Evolutionary conservation across 2,329 filamentous ascomycete species (phyloP), one percentile per base, ranked within the genome.

Genomic region (Domatiomyces globalis): DNA sequence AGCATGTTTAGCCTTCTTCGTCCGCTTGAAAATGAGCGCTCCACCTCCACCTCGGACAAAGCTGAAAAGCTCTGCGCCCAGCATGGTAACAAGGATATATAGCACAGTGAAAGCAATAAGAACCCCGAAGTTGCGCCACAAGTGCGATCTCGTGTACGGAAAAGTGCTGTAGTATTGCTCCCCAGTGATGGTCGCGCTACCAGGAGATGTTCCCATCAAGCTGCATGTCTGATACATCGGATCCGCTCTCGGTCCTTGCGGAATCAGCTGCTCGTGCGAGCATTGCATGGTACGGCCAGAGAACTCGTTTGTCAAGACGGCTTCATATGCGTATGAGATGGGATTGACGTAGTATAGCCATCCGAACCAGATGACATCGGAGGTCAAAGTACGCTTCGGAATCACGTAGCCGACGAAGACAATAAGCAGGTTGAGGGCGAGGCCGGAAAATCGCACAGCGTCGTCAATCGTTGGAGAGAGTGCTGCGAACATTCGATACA

Each of bases 111-210:
- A 92, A 0, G 83, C 85, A 58, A 89, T 80, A 1, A 92, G 67
- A 2, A 89, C 81, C 29, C 83, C 85, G 61, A 85, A 87, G 63
- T 90, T 88, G 2, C 85, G 79, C 72, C 81, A 84, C 0, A 83
- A 65, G 60, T 84, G 72, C 22, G 66, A 68, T 17, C 78, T 69
- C 0, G 73, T 72, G 59, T 57, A 60, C 42, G 74, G 68, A 64
- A 77, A 84, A 0, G 71, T 70, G 8, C 68, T 58, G 1, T 83
- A 62, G 58, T 83, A 85, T 19, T 67, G 66, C 1, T 70, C 63
- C 33, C 81, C 81, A 29, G 71, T 60, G 10, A 84, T 74, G 2
- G 63, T 68, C 1, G 69, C 67, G 18, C 70, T 69, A 29, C 76
- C 76, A 10, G 77, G 64, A 20, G 67, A 61, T 9, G 79, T 74